Evolutionary conservation across 2,329 filamentous ascomycete species (phyloP), one percentile per base, ranked within the genome.

Genomic region (Coniella vitis): DNA sequence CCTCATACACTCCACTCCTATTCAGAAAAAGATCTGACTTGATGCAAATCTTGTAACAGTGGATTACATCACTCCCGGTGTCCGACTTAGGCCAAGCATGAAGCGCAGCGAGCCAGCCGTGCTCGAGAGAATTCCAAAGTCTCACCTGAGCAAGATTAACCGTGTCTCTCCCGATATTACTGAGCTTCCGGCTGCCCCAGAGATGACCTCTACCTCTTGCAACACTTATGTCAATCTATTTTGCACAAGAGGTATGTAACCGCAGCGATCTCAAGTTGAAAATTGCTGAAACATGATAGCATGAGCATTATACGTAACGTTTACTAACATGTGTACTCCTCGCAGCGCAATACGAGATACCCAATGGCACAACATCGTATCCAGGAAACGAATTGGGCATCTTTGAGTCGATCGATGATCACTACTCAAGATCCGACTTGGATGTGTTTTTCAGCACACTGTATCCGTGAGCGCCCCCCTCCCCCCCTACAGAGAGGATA

Each of bases 21-120:
- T 29, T 29, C 25, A 10, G 25, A 21, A 8, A 39, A 39, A 7
- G 14, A 5, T 12, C 14, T 47, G 10, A 47, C 14, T 7, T 4
- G 14, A 2, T 10, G 25, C 25, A 29, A 29, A 29, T 29, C n/a
- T 7, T 12, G 9, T 25, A 29, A 29, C 25, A 29, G 65, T 78
- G 47, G 74, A 78, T 59, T 78, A 76, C 57, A 70, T 79, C 38
- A 77, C 70, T 4, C 75, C 75, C 0, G 74, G 73, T 4, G 67
- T 76, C 52, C 72, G 72, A 53, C 63, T 77, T n/a, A 60, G 62
- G 54, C 55, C 49, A 2, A 43, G 52, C 38, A 45, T 29, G 25
- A 29, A 29, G 25, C 25, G 25, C 25, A 29, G 25, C 25, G 10
- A 29, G 25, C 25, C 25, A 29, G 25, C 25, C 25, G 25, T 29